A percentile compares a stretch with the other conserved stretches of the same genome.
Evolutionary conservation across 23 red algal species (phyloP).

Genomic region (Agarophyton chilense): DNA sequence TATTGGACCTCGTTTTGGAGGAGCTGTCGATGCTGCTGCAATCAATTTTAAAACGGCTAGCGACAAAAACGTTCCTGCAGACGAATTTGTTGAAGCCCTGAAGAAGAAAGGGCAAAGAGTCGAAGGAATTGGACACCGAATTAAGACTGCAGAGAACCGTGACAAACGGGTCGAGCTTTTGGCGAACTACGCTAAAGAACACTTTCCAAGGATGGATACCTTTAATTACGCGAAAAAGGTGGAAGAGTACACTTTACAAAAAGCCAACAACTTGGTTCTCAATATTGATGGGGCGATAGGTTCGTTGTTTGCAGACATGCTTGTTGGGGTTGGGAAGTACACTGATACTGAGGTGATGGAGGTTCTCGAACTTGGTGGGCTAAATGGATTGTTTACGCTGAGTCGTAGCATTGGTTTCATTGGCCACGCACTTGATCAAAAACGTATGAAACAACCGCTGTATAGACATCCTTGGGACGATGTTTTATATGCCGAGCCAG

Average conservation of each 20-base stretch:
- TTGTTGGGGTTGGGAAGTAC: slow-evolving; percentile 57
- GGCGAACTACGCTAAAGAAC: slow-evolving; percentile 79
- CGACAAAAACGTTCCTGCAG: slow-evolving; percentile 75
- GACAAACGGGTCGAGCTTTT: slow-evolving; percentile 97
- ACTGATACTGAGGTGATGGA: slow-evolving; percentile 75
- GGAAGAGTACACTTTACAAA: slow-evolving; percentile 95
- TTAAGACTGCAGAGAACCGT: slow-evolving; percentile 96
- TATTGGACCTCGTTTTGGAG: slow-evolving; percentile 98
- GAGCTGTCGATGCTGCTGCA: slow-evolving; percentile 95
- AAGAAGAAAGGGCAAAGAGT: slow-evolving; percentile 92
- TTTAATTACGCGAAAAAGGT: slow-evolving; percentile 88
- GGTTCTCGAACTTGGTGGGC: slow-evolving; percentile 92
- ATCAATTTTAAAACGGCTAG: slow-evolving; percentile 90
- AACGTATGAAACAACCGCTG: slow-evolving; percentile 96
- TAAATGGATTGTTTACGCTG: slow-evolving; percentile 94
- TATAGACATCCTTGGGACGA: slow-evolving; percentile 99
- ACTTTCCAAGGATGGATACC: slow-evolving; percentile 85
- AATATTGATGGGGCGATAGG: slow-evolving; percentile 99
- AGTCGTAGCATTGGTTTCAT: slow-evolving; percentile 96
- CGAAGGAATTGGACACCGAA: slow-evolving; percentile 99
- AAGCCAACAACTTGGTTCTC: slow-evolving; percentile 95
- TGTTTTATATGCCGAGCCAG: slow-evolving; percentile 92
- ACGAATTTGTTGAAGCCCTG: slow-evolving; percentile 94
- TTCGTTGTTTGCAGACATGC: slow-evolving; percentile 92
- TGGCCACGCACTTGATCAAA: slow-evolving; percentile 97